Evolutionary conservation across 2,329 filamentous ascomycete genomes (phyloP), one percentile per base, ranked within the genome.

Genomic region (Aaosphaeria pasadenensis): DNA sequence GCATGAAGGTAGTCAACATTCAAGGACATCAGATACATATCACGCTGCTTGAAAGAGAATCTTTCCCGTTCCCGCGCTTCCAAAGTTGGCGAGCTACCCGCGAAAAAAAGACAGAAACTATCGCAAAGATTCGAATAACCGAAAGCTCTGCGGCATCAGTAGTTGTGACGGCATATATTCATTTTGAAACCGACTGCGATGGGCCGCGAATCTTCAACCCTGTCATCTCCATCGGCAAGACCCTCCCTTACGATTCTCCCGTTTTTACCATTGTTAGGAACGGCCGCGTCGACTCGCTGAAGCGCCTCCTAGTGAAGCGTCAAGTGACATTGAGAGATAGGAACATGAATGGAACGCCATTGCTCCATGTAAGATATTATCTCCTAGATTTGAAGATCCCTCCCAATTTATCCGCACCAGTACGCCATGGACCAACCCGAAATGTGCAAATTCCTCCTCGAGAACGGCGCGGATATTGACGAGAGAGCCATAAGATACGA

Each of bases 381-480:
- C n/a, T 39, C 17, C 30, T n/a, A 39, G n/a, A 7, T 13, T 11
- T 11, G 35, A 5, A 31, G 11, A 9, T 30, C 30, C 17, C 4
- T 31, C n/a, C 40, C 40, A 39, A 45, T 28, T 33, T 7, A 17
- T 1, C 6, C 29, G 9, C 2, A 30, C 31, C 44, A 51, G 49
- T 48, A 51, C 38, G 45, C 49, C 28, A 43, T 51, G 49, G 2
- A 28, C 7, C 42, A 51, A 11, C 49, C 49, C 5, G 29, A 6
- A 7, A 48, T 51, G 49, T 51, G 49, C 42, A 48, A 33, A 29
- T 51, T 51, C 32, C 43, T 51, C 11, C 28, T 48, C 36, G 49
- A 51, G 13, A 44, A 51, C 32, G 49, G 49, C 29, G 49, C 49
- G 31, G 49, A 51, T 35, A 28, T 51, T 39, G 49, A 51, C 44